Conservation (phyloP, 768 basidiomycete species). For the Naematelia encephala region DNA sequence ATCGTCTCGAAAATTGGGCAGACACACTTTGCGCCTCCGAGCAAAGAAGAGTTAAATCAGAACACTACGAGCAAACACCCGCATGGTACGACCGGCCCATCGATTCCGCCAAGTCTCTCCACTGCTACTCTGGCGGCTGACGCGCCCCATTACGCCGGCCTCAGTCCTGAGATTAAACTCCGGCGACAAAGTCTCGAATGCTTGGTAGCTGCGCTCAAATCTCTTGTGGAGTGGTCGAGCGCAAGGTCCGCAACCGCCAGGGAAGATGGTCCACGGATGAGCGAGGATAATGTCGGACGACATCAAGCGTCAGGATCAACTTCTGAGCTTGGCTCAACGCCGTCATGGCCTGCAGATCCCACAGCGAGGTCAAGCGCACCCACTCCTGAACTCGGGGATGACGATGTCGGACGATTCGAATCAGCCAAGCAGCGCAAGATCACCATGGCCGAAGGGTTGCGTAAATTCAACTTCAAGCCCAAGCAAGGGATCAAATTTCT, state of each 20-base stretch:
- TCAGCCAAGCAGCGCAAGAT: conserved; percentile 96
- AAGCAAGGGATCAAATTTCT: conserved; percentile 89
- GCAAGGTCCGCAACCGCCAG: conserved; percentile 60
- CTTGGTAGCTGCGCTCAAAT: conserved; percentile 79
- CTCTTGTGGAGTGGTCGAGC: conserved; percentile 78
- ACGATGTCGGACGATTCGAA: conserved; percentile 90
- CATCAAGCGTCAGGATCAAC: conserved; percentile 28
- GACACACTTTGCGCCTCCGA: conserved; percentile 52
- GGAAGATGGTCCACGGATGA: conserved; percentile 19
- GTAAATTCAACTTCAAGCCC: conserved; percentile 98
- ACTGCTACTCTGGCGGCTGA: conserved; percentile 53
- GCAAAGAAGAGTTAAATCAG: conserved; percentile 44
- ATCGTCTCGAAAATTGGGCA: conserved; percentile 89
- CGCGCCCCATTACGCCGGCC: conserved; percentile 59
- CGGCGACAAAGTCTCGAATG: conserved; percentile 92
- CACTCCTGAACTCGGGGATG: conserved; percentile 69
- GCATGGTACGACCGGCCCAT: conserved; percentile 54
- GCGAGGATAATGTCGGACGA: conserved; percentile 30
- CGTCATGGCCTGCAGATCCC: conserved; percentile 28
- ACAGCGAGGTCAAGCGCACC: conserved; percentile 54
- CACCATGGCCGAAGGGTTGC: conserved; percentile 87
- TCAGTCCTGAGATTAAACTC: conserved; percentile 74
- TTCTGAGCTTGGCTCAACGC: conserved; percentile 28
- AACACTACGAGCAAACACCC: conserved; percentile 33
- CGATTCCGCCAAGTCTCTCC: conserved; percentile 63